Evolutionary conservation across 164 flowering plant species (phyloP).

Genomic region (Vitis rupestris): DNA sequence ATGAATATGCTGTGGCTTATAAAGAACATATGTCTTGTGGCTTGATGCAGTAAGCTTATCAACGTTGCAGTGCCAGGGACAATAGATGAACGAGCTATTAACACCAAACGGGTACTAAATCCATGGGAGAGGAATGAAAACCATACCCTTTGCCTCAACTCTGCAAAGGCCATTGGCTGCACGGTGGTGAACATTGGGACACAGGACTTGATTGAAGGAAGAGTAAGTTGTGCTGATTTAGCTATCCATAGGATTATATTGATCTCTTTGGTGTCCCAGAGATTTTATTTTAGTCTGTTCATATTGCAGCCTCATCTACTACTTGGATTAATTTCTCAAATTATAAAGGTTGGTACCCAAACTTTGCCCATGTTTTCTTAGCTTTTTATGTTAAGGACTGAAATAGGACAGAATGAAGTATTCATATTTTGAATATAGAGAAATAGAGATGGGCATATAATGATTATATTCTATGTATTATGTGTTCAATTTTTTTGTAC

Average conservation of each 20-base stretch:
- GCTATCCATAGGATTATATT: not conserved
- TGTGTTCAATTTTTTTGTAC: too few relatives aligned
- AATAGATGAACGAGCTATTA: conserved; percentile 90
- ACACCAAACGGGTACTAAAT: conserved; percentile 75
- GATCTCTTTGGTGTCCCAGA: not conserved
- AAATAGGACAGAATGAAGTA: too few relatives aligned
- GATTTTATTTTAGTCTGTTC: conserved; percentile 10
- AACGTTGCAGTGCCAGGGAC: conserved; percentile 97
- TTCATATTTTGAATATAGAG: too few relatives aligned
- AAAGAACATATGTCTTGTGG: conserved; percentile 1
- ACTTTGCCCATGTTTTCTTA: not conserved
- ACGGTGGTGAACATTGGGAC: conserved; percentile 94
- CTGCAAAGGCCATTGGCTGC: conserved; percentile 97
- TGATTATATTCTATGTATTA: too few relatives aligned
- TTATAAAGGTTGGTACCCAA: conserved; percentile 67
- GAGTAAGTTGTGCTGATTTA: conserved; percentile 51
- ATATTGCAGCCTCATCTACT: conserved; percentile 77
- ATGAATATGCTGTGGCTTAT: not conserved
- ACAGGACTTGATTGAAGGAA: conserved; percentile 88
- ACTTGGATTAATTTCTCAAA: conserved; percentile 92
- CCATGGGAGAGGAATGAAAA: conserved; percentile 98
- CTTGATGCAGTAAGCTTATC: conserved; percentile 75
- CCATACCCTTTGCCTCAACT: conserved; percentile 90
- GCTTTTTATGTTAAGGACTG: too few relatives aligned
- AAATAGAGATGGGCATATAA: too few relatives aligned